Evolutionary conservation across 768 basidiomycete species (phyloP).

Genomic region (Postia placenta): DNA sequence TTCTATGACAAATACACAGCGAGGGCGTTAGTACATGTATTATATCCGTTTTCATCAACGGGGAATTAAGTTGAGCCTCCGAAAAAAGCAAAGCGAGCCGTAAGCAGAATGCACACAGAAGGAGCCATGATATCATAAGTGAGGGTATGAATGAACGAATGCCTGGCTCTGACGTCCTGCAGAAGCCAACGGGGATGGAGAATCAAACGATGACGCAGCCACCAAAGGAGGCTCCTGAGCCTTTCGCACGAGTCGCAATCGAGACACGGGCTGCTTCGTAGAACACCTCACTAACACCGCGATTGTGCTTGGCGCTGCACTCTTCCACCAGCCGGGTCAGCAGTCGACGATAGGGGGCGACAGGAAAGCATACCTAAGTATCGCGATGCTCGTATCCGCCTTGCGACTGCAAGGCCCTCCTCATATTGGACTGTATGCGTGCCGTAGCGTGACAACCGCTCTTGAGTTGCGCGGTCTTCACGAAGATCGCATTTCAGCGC

Average conservation of each 20-base stretch:
- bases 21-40: too few relatives aligned
- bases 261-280: slow-evolving; percentile 87
- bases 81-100: too few relatives aligned
- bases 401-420: slow-evolving; percentile 81
- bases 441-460: slow-evolving; percentile 66
- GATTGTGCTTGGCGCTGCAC: slow-evolving; percentile 95
- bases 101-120: too few relatives aligned
- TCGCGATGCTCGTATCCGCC: slow-evolving; percentile 87
- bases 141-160: not conserved
- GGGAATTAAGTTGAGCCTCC: too few relatives aligned
- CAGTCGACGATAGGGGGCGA: not conserved
- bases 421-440: slow-evolving; percentile 83
- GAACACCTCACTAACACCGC: slow-evolving; percentile 91
- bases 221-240: slow-evolving; percentile 36
- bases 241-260: slow-evolving; percentile 66
- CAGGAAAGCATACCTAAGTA: slow-evolving; percentile 70
- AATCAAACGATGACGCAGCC: slow-evolving; percentile 57
- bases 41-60: too few relatives aligned
- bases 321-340: slow-evolving; percentile 40
- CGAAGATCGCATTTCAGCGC: slow-evolving; percentile 95
- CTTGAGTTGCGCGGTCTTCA: slow-evolving; percentile 69
- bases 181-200: not conserved
- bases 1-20: too few relatives aligned
- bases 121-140: not conserved
- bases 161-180: not conserved